Percentiles rank a stretch among this genome's conserved stretches.
phyloP scores from a whole-genome alignment of 2,329 filamentous ascomycete genomes.

The Claviceps pusilla region DNA sequence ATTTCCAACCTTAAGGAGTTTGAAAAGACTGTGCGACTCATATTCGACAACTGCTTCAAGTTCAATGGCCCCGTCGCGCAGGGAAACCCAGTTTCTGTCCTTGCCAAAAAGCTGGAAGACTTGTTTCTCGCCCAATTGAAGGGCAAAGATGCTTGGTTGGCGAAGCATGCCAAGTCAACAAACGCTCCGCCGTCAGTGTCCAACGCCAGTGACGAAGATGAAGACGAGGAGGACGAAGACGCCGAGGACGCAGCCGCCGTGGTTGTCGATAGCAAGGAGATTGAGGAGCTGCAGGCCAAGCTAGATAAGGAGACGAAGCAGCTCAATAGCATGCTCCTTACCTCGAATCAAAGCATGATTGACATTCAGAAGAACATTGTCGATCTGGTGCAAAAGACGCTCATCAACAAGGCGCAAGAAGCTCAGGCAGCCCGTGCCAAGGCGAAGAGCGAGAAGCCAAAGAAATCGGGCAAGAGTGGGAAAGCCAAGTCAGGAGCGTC shows the following conservation, averaged over 20 bases:
- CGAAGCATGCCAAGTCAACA: constrained; percentile 46
- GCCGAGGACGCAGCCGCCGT: constrained; percentile 23
- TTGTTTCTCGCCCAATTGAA: constrained; percentile 63
- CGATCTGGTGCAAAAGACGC: constrained; percentile 50
- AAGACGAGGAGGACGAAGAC: constrained; percentile 56
- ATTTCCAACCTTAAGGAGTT: constrained; percentile 78
- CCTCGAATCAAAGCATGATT: constrained; percentile 37
- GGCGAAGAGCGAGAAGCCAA: constrained; percentile 43
- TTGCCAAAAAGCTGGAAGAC: constrained; percentile 58
- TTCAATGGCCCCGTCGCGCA: constrained; percentile 53
- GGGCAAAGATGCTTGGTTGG: constrained; percentile 68
- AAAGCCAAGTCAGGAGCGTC: constrained; percentile 33
- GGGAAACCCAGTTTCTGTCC: constrained; percentile 56
- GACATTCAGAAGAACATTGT: constrained; percentile 47
- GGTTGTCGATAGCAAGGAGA: constrained; percentile 24
- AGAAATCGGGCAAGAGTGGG: constrained; percentile 39
- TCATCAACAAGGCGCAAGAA: constrained; percentile 56
- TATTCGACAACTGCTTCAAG: constrained; percentile 78
- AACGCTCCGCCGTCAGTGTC: constrained; percentile 41
- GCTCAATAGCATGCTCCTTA: constrained; percentile 37
- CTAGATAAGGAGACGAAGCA: constrained; percentile 43
- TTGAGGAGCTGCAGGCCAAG: constrained; percentile 38
- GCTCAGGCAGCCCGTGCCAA: constrained; percentile 35
- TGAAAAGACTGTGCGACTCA: constrained; percentile 64
- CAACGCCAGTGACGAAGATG: constrained; percentile 56